Evolutionary conservation across 257 asterid species (phyloP).

Genomic region (Striga asiatica): DNA sequence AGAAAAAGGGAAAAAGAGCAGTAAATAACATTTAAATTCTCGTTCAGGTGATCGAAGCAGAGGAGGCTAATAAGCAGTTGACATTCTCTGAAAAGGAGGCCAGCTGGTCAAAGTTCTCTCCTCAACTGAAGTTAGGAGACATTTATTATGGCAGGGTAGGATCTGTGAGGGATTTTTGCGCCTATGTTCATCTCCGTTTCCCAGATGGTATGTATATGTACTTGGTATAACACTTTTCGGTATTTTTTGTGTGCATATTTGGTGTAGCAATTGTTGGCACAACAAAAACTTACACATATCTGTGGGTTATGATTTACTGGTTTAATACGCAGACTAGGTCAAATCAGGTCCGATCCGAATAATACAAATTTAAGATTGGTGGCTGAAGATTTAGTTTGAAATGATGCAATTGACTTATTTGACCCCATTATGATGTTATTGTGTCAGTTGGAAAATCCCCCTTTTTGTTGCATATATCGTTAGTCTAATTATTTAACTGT

Average conservation of each 20-base stretch:
- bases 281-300: neutral
- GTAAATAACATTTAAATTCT: neutral
- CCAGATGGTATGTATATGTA: constrained; percentile 59
- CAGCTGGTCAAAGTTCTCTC: constrained; percentile 56
- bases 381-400: too few species aligned
- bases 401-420: too few species aligned
- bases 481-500: too few species aligned
- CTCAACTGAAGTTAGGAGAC: constrained; percentile 55
- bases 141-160: constrained; percentile 61
- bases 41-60: constrained; percentile 71
- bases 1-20: too few species aligned
- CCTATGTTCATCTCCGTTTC: constrained; percentile 73
- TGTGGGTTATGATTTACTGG: neutral
- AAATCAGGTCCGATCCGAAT: too few species aligned
- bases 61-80: constrained; percentile 58
- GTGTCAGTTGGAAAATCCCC: too few species aligned
- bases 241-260: neutral
- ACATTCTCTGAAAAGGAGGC: constrained; percentile 92
- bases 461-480: too few species aligned
- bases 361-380: too few species aligned
- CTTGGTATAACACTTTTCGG: neutral
- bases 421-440: too few species aligned
- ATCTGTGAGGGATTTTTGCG: constrained; percentile 87
- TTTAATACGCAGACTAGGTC: too few species aligned
- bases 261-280: neutral